phyloP scores from a whole-genome alignment of 2,329 filamentous ascomycete genomes.

The Phoma sp. region DNA sequence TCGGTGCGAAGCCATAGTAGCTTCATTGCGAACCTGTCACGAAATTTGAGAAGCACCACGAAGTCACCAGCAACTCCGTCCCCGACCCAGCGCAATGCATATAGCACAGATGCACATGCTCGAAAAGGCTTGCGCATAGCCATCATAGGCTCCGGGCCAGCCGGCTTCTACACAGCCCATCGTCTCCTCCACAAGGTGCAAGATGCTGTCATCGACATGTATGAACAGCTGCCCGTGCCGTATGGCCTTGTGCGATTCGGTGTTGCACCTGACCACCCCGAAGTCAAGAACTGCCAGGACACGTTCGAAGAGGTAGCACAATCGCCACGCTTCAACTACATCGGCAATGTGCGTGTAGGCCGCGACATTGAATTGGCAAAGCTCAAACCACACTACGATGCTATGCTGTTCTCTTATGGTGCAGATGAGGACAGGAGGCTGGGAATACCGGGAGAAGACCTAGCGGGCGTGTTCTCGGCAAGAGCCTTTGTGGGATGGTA shows the following conservation, averaged over 20 bases:
- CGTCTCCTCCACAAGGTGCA: constrained; percentile 79
- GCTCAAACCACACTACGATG: constrained; percentile 85
- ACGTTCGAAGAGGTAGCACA: constrained; percentile 89
- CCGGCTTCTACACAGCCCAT: constrained; percentile 94
- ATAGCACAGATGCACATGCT: constrained; percentile 27
- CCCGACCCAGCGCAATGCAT: constrained; percentile 25
- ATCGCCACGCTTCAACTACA: constrained; percentile 83
- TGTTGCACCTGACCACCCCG: constrained; percentile 97
- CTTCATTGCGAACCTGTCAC: constrained; percentile 4
- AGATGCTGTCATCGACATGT: constrained; percentile 87
- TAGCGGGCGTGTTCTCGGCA: constrained; percentile 83
- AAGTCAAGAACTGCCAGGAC: constrained; percentile 98
- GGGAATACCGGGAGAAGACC: constrained; percentile 79
- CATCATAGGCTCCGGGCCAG: constrained; percentile 90
- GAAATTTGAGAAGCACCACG: constrained; percentile 14
- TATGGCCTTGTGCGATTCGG: constrained; percentile 93
- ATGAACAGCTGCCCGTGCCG: constrained; percentile 89
- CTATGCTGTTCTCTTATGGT: constrained; percentile 90
- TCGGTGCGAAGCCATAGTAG: constrained; percentile 14
- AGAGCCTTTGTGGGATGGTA: constrained; percentile 98
- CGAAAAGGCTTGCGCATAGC: constrained; percentile 75
- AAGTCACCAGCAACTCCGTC: not conserved
- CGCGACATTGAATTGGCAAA: constrained; percentile 69
- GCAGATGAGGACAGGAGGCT: constrained; percentile 83
- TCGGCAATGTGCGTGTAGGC: constrained; percentile 88